Percentiles rank a stretch among this genome's conserved stretches.
phyloP scores from a whole-genome alignment of 208 protist genomes.

The Leishmania aethiopica region DNA sequence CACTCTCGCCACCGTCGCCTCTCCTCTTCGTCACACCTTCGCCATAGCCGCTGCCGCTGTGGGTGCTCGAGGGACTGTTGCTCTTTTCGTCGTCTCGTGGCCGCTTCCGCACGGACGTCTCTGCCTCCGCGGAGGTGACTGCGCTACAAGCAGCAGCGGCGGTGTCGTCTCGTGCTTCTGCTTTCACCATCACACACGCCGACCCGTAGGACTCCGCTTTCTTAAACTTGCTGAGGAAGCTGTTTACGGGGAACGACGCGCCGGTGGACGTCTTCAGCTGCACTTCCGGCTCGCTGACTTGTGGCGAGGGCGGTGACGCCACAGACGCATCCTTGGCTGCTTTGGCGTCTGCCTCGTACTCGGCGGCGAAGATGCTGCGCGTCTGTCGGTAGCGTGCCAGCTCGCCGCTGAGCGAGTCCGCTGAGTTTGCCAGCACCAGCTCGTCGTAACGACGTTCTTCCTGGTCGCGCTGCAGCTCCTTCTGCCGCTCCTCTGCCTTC shows the following conservation, averaged over 20 bases:
- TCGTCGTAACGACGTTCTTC: conserved; percentile 85
- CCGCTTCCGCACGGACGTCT: background rate
- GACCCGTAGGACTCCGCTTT: conserved; percentile 10
- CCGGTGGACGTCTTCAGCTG: background rate
- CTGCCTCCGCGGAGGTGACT: background rate
- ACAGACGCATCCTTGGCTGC: background rate
- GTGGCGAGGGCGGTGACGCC: background rate
- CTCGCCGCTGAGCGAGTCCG: conserved; percentile 32
- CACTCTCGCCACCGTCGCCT: background rate
- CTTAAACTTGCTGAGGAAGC: conserved; percentile 44
- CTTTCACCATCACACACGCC: background rate
- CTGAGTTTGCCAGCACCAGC: conserved; percentile 40
- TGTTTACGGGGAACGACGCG: background rate
- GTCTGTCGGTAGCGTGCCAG: conserved; percentile 54
- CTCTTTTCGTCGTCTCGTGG: conserved; percentile 6
- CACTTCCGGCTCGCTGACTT: conserved; percentile 3
- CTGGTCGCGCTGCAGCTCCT: conserved; percentile 65
- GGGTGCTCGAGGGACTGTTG: background rate
- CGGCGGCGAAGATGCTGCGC: conserved; percentile 77
- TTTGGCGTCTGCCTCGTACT: conserved; percentile 25
- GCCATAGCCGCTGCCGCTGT: background rate
- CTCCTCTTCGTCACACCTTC: background rate
- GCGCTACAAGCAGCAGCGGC: background rate
- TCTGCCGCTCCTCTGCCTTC: conserved; percentile 41
- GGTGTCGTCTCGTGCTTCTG: background rate